Base-by-base conservation (phyloP, 768 basidiomycete genomes). In the Leccinum boreale region DNA sequence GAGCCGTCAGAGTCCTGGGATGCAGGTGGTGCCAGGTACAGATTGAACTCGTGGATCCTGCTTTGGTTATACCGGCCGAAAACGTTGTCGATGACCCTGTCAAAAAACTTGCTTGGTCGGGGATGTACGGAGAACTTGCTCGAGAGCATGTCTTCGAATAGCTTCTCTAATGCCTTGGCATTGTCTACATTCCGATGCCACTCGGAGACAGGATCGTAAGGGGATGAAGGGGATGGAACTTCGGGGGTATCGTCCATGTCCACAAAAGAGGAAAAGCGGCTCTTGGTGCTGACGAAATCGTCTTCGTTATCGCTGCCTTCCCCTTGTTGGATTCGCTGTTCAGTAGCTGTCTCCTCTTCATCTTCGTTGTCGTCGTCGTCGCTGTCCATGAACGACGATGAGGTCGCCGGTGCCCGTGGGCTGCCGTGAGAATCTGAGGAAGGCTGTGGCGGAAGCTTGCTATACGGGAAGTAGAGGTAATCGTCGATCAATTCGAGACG, bases 401-500 rank as follows among this genome's bases (percentile, higher is more conserved):
- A 63, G 6, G 57, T 48, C 44, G 48, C 56, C n/a, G 9, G 53
- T 26, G 48, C 3, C 33, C 14, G 42, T 29, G 54, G 11, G 19
- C n/a, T 33, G 5, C 3, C 49, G 46, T 59, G 55, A 10, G 60
- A 56, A 54, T 50, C 35, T 24, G 24, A 26, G 17, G 55, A 44
- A 46, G 58, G 65, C 35, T 44, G 73, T 56, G 57, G 67, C 42
- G 60, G 63, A 35, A n/a, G 50, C 50, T 67, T 72, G 17, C 78
- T 75, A 57, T 82, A 84, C 1, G 89, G 85, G 63, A 89, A 90
- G 61, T 81, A 69, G 33, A 88, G 73, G 62, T 86, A 74, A 69
- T 92, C 90, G 69, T 90, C 87, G 52, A 92, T 83, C 50, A 91
- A 64, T 68, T 93, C 91, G 3, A 92, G 73, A 9, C 81, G 79